Base-by-base conservation (phyloP, 1,284 basidiomycete genomes). In the Termitomyces sp. region DNA sequence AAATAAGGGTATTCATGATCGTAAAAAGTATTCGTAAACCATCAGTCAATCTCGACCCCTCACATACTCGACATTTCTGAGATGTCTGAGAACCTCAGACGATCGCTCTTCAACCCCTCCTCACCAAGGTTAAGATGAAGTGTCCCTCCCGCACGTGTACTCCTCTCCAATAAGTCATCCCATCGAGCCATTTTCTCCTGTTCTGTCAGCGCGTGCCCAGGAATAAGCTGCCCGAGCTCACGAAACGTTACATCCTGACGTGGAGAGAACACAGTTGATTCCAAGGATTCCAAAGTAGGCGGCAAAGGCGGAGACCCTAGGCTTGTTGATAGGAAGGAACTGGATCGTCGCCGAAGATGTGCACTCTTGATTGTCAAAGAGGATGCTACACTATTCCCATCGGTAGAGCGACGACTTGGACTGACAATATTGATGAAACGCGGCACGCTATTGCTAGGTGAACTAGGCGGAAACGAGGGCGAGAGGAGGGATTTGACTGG, bases 101-200 rank as follows among this genome's bases (percentile, higher is more conserved):
- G 19, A 46, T 62, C 60, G 30, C 54, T 56, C 21, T 31, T 50
- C 41, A 62, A 44, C n/a, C 57, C 57, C 47, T 56, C 28, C 14
- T 30, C 28, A 8, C 56, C 63, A 16, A 66, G 47, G 26, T 53
- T 72, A 5, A 86, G 60, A 62, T 82, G 84, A 50, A 88, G 62
- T 49, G 86, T 88, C 47, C 86, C 86, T 3, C 86, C 86, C 1
- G 86, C 86, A 48, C 66, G 65, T 41, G 75, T 83, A 61, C 85
- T 87, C 58, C 76, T 72, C 63, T 78, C 74, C 54, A 88, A 66
- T 52, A 88, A 61, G 54, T 82, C 82, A 55, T 86, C 75, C 86
- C 86, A 88, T 59, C 77, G 79, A 8, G 77, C 80, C 7, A 77
- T 75, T 69, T 88, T 88, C 69, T 88, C 84, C 61, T 77, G 67